A percentile compares a stretch with the other conserved stretches of the same genome.
These are phyloP conservation scores for Erysimum cheiri DNA, from an alignment of 441 rosid species.

Conservation along the genomic window DNA sequence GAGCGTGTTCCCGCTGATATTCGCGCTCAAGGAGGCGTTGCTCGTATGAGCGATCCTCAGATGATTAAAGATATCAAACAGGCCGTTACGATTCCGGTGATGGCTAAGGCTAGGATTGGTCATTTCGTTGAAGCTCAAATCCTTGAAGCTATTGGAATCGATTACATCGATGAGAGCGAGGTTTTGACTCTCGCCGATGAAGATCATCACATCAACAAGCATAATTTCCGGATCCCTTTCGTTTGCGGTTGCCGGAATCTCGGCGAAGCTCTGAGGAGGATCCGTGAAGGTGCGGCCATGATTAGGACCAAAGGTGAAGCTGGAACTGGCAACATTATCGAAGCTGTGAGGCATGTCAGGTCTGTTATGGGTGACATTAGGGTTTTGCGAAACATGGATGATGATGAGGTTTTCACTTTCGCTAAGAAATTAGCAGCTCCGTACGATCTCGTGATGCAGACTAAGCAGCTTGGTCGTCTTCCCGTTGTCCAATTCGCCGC, in stretches of 20 bases:
- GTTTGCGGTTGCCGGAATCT: slow-evolving; percentile 58
- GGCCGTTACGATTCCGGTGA: slow-evolving; percentile 91
- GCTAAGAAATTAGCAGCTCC: slow-evolving; percentile 91
- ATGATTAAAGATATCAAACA: slow-evolving; percentile 88
- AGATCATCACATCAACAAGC: slow-evolving; percentile 91
- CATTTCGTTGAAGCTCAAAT: slow-evolving; percentile 97
- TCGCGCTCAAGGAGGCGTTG: slow-evolving; percentile 91
- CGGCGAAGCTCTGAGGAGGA: slow-evolving; percentile 83
- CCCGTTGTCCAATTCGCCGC: slow-evolving; percentile 99
- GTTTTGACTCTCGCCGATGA: slow-evolving; percentile 85
- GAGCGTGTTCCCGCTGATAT: slow-evolving; percentile 96
- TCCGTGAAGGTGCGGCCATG: slow-evolving; percentile 97
- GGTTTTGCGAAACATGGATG: slow-evolving; percentile 85
- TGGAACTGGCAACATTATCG: slow-evolving; percentile 86
- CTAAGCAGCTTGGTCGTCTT: slow-evolving; percentile 90
- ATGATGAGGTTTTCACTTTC: slow-evolving; percentile 86
- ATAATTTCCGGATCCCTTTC: slow-evolving; percentile 86
- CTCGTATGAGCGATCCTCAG: slow-evolving; percentile 95
- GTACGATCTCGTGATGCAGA: slow-evolving; percentile 93
- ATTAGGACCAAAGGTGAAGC: slow-evolving; percentile 97
- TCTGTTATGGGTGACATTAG: slow-evolving; percentile 91
- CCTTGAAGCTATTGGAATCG: slow-evolving; percentile 88
- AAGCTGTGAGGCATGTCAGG: slow-evolving; percentile 91
- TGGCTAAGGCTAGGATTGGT: slow-evolving; percentile 96
- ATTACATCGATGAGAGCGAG: slow-evolving; percentile 95